Conservation (phyloP, 192 early-diverging fungal genomes). For the Linnemannia zychae region DNA sequence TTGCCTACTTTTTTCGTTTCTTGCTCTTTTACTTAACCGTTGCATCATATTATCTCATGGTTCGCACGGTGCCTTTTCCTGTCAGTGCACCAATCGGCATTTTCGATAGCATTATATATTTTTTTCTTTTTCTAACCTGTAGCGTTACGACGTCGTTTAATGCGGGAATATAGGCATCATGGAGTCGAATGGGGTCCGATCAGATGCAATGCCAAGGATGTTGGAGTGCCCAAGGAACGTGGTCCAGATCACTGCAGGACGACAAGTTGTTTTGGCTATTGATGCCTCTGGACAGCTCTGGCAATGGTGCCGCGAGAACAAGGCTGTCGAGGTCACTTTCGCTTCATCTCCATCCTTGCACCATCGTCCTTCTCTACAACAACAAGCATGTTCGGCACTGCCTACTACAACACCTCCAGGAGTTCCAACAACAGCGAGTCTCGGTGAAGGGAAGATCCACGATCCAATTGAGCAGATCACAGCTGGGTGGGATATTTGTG, state of each 20-base stretch:
- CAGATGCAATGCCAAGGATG: slow-evolving; percentile 47
- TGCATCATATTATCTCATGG: slow-evolving; percentile 3
- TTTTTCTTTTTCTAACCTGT: not conserved
- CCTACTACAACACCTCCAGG: not conserved
- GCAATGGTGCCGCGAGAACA: slow-evolving; percentile 55
- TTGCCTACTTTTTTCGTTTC: not conserved
- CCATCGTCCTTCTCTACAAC: not conserved
- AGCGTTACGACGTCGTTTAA: no score
- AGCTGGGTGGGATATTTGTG: slow-evolving; percentile 52
- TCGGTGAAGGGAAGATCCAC: not conserved
- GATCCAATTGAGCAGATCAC: slow-evolving; percentile 35
- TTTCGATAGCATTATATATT: not conserved
- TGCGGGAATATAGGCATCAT: slow-evolving; percentile 32
- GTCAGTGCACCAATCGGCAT: not conserved
- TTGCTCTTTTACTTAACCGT: not conserved
- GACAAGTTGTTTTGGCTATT: slow-evolving; percentile 37
- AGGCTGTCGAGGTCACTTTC: slow-evolving; percentile 28
- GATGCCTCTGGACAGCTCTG: slow-evolving; percentile 39
- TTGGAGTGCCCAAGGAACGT: slow-evolving; percentile 34
- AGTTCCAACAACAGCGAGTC: not conserved
- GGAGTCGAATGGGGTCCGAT: slow-evolving; percentile 30
- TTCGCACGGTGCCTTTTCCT: not conserved
- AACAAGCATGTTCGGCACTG: no score
- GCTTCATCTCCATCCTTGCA: not conserved
- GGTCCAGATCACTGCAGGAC: slow-evolving; percentile 27